Evolutionary conservation across 371 early-diverging fungal species (phyloP), one percentile per base, ranked within the genome.

Genomic region (Apophysomyces trapeziformis): DNA sequence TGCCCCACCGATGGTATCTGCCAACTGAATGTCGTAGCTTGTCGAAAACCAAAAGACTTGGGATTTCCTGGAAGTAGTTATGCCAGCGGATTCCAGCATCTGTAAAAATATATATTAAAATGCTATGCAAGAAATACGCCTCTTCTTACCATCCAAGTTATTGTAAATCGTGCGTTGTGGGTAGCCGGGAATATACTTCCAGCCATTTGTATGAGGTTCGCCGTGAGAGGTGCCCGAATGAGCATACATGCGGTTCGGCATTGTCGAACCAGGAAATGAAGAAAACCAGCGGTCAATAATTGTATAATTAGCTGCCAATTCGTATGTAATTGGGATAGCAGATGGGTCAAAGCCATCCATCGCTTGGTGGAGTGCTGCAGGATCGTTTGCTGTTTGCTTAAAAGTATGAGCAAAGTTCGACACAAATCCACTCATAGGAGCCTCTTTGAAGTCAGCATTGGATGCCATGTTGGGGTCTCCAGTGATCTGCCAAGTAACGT

Each of bases 201-300:
- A 35, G 8, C 67, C 66, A 35, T 65, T 47, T 2, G 68, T 72
- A 16, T 47, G 37, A 11, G 21, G 35, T 43, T 68, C 67, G 11
- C 73, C 69, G 44, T 70, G 57, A 4, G 68, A 68, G 13, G 75
- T 75, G 3, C 65, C 71, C 0, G 71, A 65, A 38, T 75, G 73
- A n/a, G 71, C 59, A 54, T 58, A 76, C 60, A 72, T 60, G 21
- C 76, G 73, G 36, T 76, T 76, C n/a, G 76, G 76, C 66, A 68
- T 68, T 16, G 76, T 76, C n/a, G 68, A 64, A 12, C 76, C 76
- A 54, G 76, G 73, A 62, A 76, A 67, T 9, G 71, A 66, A 0
- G 76, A 66, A 38, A 68, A 73, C 50, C 67, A 76, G 6, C 69
- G 66, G 39, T 76, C 69, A 47, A 76, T 47, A 3, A 76, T 59